These are phyloP conservation scores for Cladosporium sp. DNA, from an alignment of 2,329 filamentous ascomycete species.

Conservation along the genomic window DNA sequence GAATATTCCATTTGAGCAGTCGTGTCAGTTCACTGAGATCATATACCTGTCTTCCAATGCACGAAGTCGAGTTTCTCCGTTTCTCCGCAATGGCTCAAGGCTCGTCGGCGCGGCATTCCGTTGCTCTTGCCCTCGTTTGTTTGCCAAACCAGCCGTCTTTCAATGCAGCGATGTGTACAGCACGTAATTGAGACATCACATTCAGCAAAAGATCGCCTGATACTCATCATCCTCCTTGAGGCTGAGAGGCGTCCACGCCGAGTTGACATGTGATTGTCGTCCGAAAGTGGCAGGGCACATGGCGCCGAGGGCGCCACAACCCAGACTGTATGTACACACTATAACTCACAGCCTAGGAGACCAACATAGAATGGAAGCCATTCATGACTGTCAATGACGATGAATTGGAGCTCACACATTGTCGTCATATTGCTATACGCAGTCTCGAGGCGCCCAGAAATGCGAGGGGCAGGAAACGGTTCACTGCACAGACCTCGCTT, in stretches of 20 bases:
- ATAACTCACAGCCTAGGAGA: not conserved
- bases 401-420: not conserved
- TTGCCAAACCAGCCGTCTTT: not conserved
- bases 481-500: not conserved
- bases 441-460: not conserved
- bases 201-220: not conserved
- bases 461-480: not conserved
- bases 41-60: not conserved
- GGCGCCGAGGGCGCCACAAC: not conserved
- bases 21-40: not conserved
- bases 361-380: not conserved
- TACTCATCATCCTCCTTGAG: not conserved
- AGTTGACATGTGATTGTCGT: not conserved
- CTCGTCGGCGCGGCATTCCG: slow-evolving; percentile 13
- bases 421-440: not conserved
- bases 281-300: not conserved
- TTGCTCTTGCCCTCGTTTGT: not conserved
- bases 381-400: not conserved
- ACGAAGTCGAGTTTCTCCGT: slow-evolving; percentile 7
- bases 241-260: not conserved
- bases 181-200: not conserved
- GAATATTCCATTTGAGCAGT: not conserved
- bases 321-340: not conserved
- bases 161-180: not conserved
- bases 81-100: slow-evolving; percentile 4